Percentiles rank a stretch among this genome's conserved stretches.
Conservation (phyloP, 768 basidiomycete genomes). For the Crepidotus variabilis region DNA sequence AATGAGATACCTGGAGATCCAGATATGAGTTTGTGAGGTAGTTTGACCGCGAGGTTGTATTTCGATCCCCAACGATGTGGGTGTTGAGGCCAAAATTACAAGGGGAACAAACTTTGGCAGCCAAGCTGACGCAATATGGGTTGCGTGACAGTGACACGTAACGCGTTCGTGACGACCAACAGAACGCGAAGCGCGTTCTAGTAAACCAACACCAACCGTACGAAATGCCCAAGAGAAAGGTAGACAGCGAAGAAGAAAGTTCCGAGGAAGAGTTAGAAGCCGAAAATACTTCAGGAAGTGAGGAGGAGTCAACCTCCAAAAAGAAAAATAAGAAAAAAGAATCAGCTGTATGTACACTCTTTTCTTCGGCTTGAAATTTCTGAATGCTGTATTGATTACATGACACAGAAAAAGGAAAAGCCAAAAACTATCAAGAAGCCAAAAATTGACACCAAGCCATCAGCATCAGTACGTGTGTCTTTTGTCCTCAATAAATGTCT, state of each 20-base stretch:
- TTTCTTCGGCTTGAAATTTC: too few relatives aligned
- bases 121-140: constrained; percentile 32
- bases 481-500: background rate
- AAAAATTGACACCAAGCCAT: constrained; percentile 15
- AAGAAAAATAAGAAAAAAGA: background rate
- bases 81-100: background rate
- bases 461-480: background rate
- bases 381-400: too few relatives aligned
- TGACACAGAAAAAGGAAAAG: constrained; percentile 5
- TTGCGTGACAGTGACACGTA: constrained; percentile 11
- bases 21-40: background rate
- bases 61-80: background rate
- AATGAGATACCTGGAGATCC: constrained; percentile 3
- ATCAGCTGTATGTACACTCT: background rate
- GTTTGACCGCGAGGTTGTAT: background rate
- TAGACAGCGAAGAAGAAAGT: constrained; percentile 5
- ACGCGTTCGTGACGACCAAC: constrained; percentile 15
- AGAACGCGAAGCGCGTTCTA: constrained; percentile 4
- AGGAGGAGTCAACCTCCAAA: constrained; percentile 9
- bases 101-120: constrained; percentile 6
- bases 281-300: constrained; percentile 8
- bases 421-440: constrained; percentile 32
- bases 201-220: background rate
- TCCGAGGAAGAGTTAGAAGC: background rate
- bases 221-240: constrained; percentile 27